A percentile compares a stretch with the other conserved stretches of the same genome.
phyloP scores from a whole-genome alignment of 768 basidiomycete genomes.

The Chalciporus sphaerocephalus region DNA sequence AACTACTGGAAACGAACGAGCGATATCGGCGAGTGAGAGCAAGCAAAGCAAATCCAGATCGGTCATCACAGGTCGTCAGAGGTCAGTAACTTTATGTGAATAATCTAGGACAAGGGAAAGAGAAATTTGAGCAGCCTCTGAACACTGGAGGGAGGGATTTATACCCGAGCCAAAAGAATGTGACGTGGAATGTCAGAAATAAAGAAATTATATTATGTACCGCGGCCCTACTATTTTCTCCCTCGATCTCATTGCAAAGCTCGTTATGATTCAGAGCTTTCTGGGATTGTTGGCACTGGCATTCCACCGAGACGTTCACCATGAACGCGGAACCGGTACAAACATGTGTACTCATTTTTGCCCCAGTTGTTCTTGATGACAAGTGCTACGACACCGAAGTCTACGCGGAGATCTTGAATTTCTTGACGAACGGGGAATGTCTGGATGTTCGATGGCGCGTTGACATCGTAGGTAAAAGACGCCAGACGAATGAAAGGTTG shows the following conservation, averaged over 20 bases:
- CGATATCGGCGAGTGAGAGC: neutral
- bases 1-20: neutral
- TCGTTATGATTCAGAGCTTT: conserved; percentile 13
- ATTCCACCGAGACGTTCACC: conserved; percentile 50
- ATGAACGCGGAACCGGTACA: conserved; percentile 83
- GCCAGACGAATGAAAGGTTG: conserved; percentile 62
- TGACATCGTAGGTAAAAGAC: conserved; percentile 59
- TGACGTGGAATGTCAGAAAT: conserved; percentile 1
- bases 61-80: conserved; percentile 22
- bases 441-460: conserved; percentile 59
- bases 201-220: conserved; percentile 14
- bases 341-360: conserved; percentile 73
- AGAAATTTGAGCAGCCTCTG: neutral
- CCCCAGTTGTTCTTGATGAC: conserved; percentile 87
- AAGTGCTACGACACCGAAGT: conserved; percentile 82
- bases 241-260: neutral
- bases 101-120: conserved; percentile 7
- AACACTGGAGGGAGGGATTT: conserved; percentile 3
- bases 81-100: conserved; percentile 17
- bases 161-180: neutral
- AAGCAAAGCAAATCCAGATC: conserved; percentile 7
- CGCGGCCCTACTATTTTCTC: neutral
- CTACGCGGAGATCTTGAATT: conserved; percentile 65
- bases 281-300: conserved; percentile 34
- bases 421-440: conserved; percentile 72